phyloP scores from a whole-genome alignment of 2,329 filamentous ascomycete genomes.

The Fusarium papillatum region DNA sequence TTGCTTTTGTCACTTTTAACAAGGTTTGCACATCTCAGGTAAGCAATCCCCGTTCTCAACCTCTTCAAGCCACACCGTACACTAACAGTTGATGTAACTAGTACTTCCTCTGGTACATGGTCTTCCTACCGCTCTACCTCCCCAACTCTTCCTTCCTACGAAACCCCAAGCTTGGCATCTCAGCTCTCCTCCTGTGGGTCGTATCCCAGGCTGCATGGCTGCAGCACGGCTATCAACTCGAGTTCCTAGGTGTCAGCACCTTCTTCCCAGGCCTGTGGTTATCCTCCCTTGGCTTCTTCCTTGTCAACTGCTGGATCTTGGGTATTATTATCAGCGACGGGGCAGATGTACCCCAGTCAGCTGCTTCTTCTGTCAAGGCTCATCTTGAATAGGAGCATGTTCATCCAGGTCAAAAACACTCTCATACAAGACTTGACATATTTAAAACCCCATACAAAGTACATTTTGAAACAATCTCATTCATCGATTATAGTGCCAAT shows the following conservation, averaged over 20 bases:
- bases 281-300: slow-evolving; percentile 83
- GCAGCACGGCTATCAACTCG: slow-evolving; percentile 80
- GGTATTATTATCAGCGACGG: slow-evolving; percentile 83
- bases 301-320: slow-evolving; percentile 89
- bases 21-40: slow-evolving; percentile 99
- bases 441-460: background rate
- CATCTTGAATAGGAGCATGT: slow-evolving; percentile 36
- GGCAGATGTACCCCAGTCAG: slow-evolving; percentile 19
- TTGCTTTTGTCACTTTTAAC: slow-evolving; percentile 97
- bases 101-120: slow-evolving; percentile 99
- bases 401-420: background rate
- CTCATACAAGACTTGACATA: background rate
- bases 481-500: slow-evolving; percentile 26
- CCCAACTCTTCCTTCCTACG: slow-evolving; percentile 81
- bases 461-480: slow-evolving; percentile 20
- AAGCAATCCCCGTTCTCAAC: slow-evolving; percentile 46
- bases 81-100: slow-evolving; percentile 52
- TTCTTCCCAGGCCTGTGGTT: slow-evolving; percentile 90
- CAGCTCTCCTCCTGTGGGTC: slow-evolving; percentile 81
- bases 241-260: slow-evolving; percentile 85
- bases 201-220: slow-evolving; percentile 81
- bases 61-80: background rate
- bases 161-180: slow-evolving; percentile 71
- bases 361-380: slow-evolving; percentile 26
- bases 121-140: slow-evolving; percentile 93